Base-by-base conservation (phyloP, 441 rosid genomes). In the Arabidopsis lyrata region DNA sequence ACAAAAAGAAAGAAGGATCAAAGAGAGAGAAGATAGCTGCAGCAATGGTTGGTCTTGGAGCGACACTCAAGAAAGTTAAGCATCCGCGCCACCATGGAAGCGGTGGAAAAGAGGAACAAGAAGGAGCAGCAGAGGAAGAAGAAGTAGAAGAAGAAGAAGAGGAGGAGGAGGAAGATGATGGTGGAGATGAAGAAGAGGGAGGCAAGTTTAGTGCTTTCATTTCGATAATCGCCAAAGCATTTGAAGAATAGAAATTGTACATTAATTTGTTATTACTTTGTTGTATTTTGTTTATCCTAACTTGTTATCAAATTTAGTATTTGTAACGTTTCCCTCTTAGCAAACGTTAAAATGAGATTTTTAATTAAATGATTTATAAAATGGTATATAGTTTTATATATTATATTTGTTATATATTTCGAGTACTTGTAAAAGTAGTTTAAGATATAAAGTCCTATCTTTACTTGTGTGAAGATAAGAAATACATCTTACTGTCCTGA, bases 191-290 rank as follows among this genome's bases (percentile, higher is more conserved):
- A 47, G 79, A 70, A 76, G 75, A 31, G 6, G 80, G 76, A 38
- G 80, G 80, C 16, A 70, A 70, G 60, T 70, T 76, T 49, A 32
- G 58, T 70, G 80, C 76, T 57, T 76, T 76, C 76, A 70, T 76
- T 38, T 7, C 71, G 8, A 70, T 63, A 62, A 76, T 76, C 11
- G 56, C 75, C 2, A 76, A 39, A 57, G 72, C 72, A 0, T 64
- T 76, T 48, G 70, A 75, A 75, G 70, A 75, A 31, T 75, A 42
- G 49, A 3, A 6, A 31, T 11, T 2, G 8, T n/a, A n/a, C n/a
- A n/a, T n/a, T n/a, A 52, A 35, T 47, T 42, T 53, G 18, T 68
- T 42, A 15, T 16, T 20, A 45, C n/a, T 59, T 35, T 48, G 11
- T 4, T 66, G 48, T 6, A 16, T 47, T 10, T 27, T 6, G 24